These are phyloP conservation scores for Whalleya microplaca DNA, from an alignment of 2,329 filamentous ascomycete genomes.

Conservation along the genomic window DNA sequence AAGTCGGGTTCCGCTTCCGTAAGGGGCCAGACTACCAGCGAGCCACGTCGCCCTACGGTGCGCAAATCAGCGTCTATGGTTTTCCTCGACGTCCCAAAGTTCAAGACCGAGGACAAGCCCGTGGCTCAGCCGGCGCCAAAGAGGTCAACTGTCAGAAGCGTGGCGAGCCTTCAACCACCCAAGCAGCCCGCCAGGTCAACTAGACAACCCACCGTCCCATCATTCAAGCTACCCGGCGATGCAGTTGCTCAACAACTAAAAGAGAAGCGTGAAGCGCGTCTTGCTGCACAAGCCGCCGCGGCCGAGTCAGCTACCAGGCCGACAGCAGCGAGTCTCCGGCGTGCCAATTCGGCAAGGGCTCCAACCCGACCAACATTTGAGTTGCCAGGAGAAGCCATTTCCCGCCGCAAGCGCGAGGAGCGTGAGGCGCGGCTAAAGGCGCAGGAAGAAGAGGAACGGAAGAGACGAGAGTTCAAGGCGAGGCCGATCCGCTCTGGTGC, in stretches of 20 bases:
- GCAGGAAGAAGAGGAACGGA: conserved; percentile 63
- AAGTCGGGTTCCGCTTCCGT: conserved; percentile 45
- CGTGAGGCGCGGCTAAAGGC: conserved; percentile 56
- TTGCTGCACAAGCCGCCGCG: conserved; percentile 40
- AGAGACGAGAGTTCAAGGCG: conserved; percentile 67
- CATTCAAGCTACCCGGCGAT: conserved; percentile 67
- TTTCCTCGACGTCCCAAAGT: conserved; percentile 37
- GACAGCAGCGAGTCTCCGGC: conserved; percentile 43
- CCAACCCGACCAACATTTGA: conserved; percentile 62
- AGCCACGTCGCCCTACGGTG: conserved; percentile 40
- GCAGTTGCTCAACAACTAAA: conserved; percentile 51
- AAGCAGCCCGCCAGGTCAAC: conserved; percentile 55
- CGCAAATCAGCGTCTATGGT: conserved; percentile 49
- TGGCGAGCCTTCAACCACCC: conserved; percentile 48
- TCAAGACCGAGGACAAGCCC: conserved; percentile 29
- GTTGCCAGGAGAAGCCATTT: conserved; percentile 65
- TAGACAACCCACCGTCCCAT: conserved; percentile 57
- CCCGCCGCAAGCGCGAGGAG: conserved; percentile 57
- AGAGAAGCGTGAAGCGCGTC: conserved; percentile 52
- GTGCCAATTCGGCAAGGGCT: conserved; percentile 55
- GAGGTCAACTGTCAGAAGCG: conserved; percentile 37
- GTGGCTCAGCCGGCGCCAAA: conserved; percentile 31
- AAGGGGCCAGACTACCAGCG: conserved; percentile 45
- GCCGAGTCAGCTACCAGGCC: conserved; percentile 34
- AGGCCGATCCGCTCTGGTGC: conserved; percentile 55